Evolutionary conservation across 2,329 filamentous ascomycete species (phyloP).

Genomic region (Capronia coronata): DNA sequence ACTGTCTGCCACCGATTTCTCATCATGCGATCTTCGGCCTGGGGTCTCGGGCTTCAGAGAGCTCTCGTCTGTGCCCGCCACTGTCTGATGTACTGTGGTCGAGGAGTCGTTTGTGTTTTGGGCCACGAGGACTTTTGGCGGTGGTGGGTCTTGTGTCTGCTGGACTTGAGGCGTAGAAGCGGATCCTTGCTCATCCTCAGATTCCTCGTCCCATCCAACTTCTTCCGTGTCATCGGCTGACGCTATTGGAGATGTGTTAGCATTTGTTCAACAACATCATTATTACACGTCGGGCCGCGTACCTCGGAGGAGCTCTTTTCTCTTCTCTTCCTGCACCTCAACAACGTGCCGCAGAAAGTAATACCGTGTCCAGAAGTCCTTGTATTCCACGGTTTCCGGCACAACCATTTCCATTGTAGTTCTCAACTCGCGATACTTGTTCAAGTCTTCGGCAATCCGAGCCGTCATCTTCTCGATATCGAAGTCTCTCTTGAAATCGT

Average conservation of each 20-base stretch:
- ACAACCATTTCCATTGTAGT: conserved; percentile 91
- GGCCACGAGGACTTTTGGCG: conserved; percentile 27
- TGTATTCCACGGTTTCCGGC: conserved; percentile 85
- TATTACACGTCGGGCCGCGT: conserved; percentile 31
- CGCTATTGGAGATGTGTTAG: conserved; percentile 29
- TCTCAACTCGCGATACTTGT: conserved; percentile 78
- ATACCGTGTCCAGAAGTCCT: conserved; percentile 86
- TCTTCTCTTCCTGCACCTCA: conserved; percentile 82
- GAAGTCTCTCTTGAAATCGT: conserved; percentile 65
- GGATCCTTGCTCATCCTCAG: conserved; percentile 48
- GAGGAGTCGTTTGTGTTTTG: conserved; percentile 23
- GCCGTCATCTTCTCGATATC: conserved; percentile 78
- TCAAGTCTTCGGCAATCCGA: conserved; percentile 71
- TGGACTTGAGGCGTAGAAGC: conserved; percentile 41
- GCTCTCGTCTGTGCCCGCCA: conserved; percentile 31
- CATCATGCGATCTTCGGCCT: conserved; percentile 69
- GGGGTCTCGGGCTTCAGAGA: conserved; percentile 53
- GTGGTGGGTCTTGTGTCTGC: conserved; percentile 38
- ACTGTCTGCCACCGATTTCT: conserved; percentile 84
- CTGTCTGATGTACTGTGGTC: conserved; percentile 27
- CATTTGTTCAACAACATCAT: conserved; percentile 8
- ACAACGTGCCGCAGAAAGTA: conserved; percentile 91
- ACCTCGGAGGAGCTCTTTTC: conserved; percentile 89
- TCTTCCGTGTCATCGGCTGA: conserved; percentile 63
- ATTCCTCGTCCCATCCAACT: conserved; percentile 65